These are phyloP conservation scores for Circinella umbellata DNA, from an alignment of 371 early-diverging fungal species.

Conservation along the genomic window DNA sequence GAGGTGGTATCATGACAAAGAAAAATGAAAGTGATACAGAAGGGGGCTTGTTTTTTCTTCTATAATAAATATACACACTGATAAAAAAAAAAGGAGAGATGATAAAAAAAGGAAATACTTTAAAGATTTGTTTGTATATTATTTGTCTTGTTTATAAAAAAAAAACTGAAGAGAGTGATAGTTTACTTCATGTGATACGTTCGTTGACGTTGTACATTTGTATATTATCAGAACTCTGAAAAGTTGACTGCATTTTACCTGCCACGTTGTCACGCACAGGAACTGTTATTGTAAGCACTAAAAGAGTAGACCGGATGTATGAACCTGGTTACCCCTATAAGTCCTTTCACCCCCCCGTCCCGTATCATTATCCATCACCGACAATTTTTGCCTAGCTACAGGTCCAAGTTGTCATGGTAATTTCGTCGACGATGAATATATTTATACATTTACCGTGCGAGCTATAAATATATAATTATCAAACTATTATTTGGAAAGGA, in stretches of 20 bases:
- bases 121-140: not conserved
- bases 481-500: no score
- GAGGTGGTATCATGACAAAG: not conserved
- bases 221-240: not conserved
- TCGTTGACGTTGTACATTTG: no score
- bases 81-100: slow-evolving; percentile 1
- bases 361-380: no score
- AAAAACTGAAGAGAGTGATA: not conserved
- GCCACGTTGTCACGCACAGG: slow-evolving; percentile 7
- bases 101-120: slow-evolving; percentile 1
- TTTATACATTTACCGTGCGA: no score
- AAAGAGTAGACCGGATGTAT: no score
- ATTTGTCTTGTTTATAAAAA: not conserved
- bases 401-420: no score
- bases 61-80: not conserved
- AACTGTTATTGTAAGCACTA: no score
- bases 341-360: no score
- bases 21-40: slow-evolving; percentile 2
- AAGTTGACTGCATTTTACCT: not conserved
- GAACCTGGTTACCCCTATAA: no score
- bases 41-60: not conserved
- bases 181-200: slow-evolving; percentile 1
- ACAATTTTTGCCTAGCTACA: no score
- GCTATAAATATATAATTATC: no score
- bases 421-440: no score